phyloP scores from a whole-genome alignment of 1,139 yeast species.

The Diutina rugosa region DNA sequence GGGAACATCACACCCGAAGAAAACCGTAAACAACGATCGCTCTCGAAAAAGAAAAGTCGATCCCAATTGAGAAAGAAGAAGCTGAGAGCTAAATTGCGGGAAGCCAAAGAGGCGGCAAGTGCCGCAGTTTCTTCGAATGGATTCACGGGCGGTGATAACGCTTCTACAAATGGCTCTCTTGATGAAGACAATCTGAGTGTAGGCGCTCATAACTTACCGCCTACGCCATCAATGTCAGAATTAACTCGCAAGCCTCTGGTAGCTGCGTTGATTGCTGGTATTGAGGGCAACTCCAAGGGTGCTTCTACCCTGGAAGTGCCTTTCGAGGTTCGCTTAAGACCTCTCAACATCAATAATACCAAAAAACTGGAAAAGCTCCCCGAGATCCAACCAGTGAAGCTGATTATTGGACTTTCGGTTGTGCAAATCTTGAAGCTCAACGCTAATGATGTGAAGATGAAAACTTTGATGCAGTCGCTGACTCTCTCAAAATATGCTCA shows the following conservation, averaged over 20 bases:
- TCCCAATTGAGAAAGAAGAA: neutral
- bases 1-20: neutral
- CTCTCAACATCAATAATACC: conserved; percentile 1
- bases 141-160: neutral
- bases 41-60: conserved; percentile 1
- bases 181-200: neutral
- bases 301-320: neutral
- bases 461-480: conserved; percentile 21
- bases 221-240: neutral
- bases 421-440: conserved; percentile 22
- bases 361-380: conserved; percentile 11
- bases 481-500: conserved; percentile 20
- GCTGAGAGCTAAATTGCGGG: conserved; percentile 1
- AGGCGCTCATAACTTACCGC: neutral
- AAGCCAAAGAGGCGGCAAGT: conserved; percentile 1
- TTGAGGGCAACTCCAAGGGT: neutral
- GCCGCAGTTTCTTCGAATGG: neutral
- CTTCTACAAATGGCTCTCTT: neutral
- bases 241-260: neutral
- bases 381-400: conserved; percentile 21
- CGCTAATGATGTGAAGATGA: conserved; percentile 25
- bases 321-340: neutral
- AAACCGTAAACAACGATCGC: neutral
- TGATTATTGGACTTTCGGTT: conserved; percentile 29
- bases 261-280: neutral